These are phyloP conservation scores for Aspergillus luchuensis DNA, from an alignment of 2,329 filamentous ascomycete species.

Conservation along the genomic window DNA sequence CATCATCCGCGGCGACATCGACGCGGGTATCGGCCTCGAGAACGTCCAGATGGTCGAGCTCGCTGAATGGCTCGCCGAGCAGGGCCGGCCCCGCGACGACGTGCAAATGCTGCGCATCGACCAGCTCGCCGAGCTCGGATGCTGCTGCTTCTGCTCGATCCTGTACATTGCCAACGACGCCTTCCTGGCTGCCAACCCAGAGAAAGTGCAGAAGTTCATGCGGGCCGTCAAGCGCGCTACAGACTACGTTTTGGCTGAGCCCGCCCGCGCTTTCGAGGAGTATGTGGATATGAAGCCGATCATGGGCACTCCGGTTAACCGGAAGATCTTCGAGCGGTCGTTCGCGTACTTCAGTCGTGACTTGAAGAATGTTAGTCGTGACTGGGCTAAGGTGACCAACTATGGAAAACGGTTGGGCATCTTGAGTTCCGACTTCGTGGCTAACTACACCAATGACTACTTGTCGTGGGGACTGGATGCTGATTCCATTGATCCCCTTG, in stretches of 20 bases:
- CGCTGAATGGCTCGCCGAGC: constrained; percentile 69
- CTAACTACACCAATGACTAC: constrained; percentile 76
- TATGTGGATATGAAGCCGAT: constrained; percentile 72
- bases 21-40: constrained; percentile 75
- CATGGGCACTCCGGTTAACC: constrained; percentile 69
- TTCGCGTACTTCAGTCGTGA: constrained; percentile 76
- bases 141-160: constrained; percentile 82
- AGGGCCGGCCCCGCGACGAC: constrained; percentile 65
- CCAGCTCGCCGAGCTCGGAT: constrained; percentile 75
- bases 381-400: constrained; percentile 76
- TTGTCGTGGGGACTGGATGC: constrained; percentile 66
- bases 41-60: constrained; percentile 84
- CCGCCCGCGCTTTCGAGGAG: constrained; percentile 65
- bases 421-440: constrained; percentile 61
- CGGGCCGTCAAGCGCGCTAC: constrained; percentile 73
- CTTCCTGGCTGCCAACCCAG: constrained; percentile 67
- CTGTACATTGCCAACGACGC: constrained; percentile 76
- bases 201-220: constrained; percentile 68
- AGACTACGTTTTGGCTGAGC: constrained; percentile 67
- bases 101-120: constrained; percentile 82
- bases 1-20: constrained; percentile 71
- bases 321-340: constrained; percentile 77
- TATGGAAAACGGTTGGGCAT: constrained; percentile 75
- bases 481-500: constrained; percentile 67
- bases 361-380: constrained; percentile 71